phyloP scores from a whole-genome alignment of 345 rosid genomes.

The Gossypium rotundifolium region DNA sequence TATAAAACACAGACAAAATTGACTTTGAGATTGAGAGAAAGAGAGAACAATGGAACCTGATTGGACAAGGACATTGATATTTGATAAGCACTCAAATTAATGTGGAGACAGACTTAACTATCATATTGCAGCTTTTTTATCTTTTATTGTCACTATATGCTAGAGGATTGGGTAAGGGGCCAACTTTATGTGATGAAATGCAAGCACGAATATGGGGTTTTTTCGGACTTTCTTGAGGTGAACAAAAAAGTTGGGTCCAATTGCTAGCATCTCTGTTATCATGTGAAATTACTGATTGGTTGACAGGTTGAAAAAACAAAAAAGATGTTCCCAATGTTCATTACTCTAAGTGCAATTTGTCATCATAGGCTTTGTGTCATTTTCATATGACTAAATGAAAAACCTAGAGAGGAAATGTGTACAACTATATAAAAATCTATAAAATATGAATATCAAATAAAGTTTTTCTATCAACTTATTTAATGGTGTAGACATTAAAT shows the following conservation, averaged over 20 bases:
- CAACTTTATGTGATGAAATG: background rate
- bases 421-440: too few species aligned
- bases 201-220: background rate
- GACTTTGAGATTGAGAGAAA: background rate
- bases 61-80: background rate
- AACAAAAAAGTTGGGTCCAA: background rate
- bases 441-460: too few species aligned
- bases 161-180: background rate
- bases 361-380: background rate
- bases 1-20: slow-evolving; percentile 18
- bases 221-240: background rate
- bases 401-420: background rate
- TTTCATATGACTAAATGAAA: background rate
- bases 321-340: background rate
- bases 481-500: too few species aligned
- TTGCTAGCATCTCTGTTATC: background rate
- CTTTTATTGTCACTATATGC: background rate
- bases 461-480: too few species aligned
- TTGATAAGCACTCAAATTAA: slow-evolving; percentile 9
- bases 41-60: background rate
- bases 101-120: slow-evolving; percentile 14
- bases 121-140: background rate
- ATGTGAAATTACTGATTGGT: background rate
- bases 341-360: background rate
- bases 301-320: background rate